These are phyloP conservation scores for Imleria badia DNA, from an alignment of 768 basidiomycete species.

Conservation along the genomic window DNA sequence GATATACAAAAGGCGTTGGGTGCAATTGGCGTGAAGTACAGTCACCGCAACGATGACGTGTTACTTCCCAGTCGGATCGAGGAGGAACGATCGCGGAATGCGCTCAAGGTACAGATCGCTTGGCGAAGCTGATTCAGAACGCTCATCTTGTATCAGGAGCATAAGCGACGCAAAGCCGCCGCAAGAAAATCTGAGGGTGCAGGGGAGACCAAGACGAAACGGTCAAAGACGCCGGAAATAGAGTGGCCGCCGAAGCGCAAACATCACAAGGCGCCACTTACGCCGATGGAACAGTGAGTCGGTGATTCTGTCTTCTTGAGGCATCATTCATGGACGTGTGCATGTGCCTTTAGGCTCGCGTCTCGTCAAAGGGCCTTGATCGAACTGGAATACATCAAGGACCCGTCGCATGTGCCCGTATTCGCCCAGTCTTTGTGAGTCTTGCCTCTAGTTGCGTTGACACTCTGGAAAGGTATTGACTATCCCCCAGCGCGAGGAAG, in stretches of 20 bases:
- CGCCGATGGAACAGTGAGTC: slow-evolving; percentile 52
- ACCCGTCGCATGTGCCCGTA: slow-evolving; percentile 46
- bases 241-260: slow-evolving; percentile 67
- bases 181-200: slow-evolving; percentile 19
- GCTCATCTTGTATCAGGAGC: slow-evolving; percentile 22
- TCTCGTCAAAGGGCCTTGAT: slow-evolving; percentile 61
- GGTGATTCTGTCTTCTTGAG: not conserved
- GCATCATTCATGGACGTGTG: not conserved
- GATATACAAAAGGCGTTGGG: slow-evolving; percentile 56
- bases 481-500: slow-evolving; percentile 37
- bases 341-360: slow-evolving; percentile 40
- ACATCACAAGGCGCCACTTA: slow-evolving; percentile 50
- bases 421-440: slow-evolving; percentile 72
- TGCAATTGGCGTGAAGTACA: slow-evolving; percentile 66
- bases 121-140: not conserved
- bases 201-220: slow-evolving; percentile 7
- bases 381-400: slow-evolving; percentile 57
- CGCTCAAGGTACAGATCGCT: slow-evolving; percentile 43
- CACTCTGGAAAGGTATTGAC: slow-evolving; percentile 1
- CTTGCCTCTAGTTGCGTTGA: not conserved
- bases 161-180: slow-evolving; percentile 25
- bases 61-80: slow-evolving; percentile 68
- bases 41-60: slow-evolving; percentile 72
- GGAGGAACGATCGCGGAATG: slow-evolving; percentile 56
- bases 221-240: slow-evolving; percentile 35